Conservation (phyloP, 371 early-diverging fungal species). For the Apophysomyces elegans region DNA sequence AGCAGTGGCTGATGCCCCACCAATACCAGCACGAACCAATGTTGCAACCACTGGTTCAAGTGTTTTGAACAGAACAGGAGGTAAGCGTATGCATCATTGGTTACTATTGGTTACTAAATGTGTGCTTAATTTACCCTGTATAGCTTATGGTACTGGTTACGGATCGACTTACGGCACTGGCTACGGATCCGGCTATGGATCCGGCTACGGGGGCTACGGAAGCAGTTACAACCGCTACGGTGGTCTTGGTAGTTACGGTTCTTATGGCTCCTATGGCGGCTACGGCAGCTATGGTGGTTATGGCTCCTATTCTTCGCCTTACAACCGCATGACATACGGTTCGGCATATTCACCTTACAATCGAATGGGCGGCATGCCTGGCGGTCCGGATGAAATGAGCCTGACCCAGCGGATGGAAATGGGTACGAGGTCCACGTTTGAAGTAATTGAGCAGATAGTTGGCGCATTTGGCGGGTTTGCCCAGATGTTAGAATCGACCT, state of each 20-base stretch:
- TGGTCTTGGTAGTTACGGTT: conserved; percentile 47
- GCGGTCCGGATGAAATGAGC: conserved; percentile 58
- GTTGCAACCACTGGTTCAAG: neutral
- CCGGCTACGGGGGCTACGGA: conserved; percentile 24
- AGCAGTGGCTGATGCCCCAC: conserved; percentile 16
- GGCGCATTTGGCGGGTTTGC: conserved; percentile 97
- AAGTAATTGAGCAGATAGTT: conserved; percentile 90
- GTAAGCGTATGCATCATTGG: neutral
- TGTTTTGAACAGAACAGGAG: conserved; percentile 4
- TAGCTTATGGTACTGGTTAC: conserved; percentile 19
- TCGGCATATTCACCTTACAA: conserved; percentile 40
- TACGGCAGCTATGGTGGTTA: conserved; percentile 54
- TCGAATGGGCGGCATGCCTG: conserved; percentile 36
- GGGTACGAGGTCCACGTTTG: conserved; percentile 89
- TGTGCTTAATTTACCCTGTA: conserved; percentile 4
- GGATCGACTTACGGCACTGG: conserved; percentile 25
- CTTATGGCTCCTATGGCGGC: conserved; percentile 50
- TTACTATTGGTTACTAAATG: neutral
- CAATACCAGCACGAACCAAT: conserved; percentile 29
- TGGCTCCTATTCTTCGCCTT: conserved; percentile 29
- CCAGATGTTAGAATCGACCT: conserved; percentile 97
- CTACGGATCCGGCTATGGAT: conserved; percentile 29
- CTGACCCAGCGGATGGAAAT: conserved; percentile 86
- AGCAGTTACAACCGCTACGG: conserved; percentile 41
- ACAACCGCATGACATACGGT: conserved; percentile 33